Evolutionary conservation across 2,329 filamentous ascomycete species (phyloP), one percentile per base, ranked within the genome.

Genomic region (Aureobasidium melanogenum): DNA sequence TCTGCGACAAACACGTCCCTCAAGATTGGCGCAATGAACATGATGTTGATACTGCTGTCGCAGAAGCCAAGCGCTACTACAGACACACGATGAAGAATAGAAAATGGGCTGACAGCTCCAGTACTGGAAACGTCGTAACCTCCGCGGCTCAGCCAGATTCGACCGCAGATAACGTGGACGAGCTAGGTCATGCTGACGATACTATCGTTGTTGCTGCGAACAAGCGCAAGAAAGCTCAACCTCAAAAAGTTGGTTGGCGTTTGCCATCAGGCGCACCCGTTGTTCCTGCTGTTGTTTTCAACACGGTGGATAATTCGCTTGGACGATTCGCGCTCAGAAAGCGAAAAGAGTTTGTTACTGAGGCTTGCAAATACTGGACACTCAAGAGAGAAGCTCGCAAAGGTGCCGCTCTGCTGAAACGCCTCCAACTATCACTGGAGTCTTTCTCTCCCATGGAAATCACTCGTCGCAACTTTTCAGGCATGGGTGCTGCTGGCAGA

Each of bases 371-470:
- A 67, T 99, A 97, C 75, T 99, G 94, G 94, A 97, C 94, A 0
- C 75, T 99, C 65, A 99, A 99, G 77, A 85, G 94, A 61, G 94
- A 99, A 73, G 89, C 93, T 64, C 86, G 94, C 36, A 84, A 94
- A 62, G 94, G 94, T 50, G 94, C 94, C 32, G 91, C 94, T 4
- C 80, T 99, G 60, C 82, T 99, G 63, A 97, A 97, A 76, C 86
- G 94, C 38, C 80, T 99, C 22, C 94, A 99, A 72, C 77, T 97
- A 62, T 92, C 97, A 73, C 88, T 97, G 82, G 93, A 97, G 73
- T 90, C 91, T 0, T 99, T 97, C 73, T 93, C 93, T 7, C 96
- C 91, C 0, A 96, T 97, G 88, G 94, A 99, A 75, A 87, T 99
- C 66, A 97, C 94, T 2, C 84, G 94, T 57, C 88, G 94, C 63